phyloP scores from a whole-genome alignment of 331 rosid species.

The Malus hybrid region DNA sequence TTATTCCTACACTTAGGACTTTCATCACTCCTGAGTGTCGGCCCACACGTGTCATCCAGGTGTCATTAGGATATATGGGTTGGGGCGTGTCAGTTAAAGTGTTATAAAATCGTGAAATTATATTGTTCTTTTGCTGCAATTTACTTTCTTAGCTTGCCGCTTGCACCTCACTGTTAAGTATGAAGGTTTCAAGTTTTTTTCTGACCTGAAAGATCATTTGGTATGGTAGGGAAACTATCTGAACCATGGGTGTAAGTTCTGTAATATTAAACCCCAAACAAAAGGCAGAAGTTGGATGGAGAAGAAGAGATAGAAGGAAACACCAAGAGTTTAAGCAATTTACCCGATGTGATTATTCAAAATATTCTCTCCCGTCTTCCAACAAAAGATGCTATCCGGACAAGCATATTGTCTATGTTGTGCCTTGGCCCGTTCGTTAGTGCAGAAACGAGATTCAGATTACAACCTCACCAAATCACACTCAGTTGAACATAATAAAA shows the following conservation, averaged over 20 bases:
- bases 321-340: not conserved
- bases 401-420: not conserved
- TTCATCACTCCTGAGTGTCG: too few species aligned
- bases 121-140: not conserved
- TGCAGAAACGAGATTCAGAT: too few species aligned
- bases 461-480: too few species aligned
- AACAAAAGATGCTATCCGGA: not conserved
- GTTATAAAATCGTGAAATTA: not conserved
- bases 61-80: too few species aligned
- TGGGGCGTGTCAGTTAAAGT: not conserved
- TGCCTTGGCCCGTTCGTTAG: too few species aligned
- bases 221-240: not conserved
- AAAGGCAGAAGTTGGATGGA: not conserved
- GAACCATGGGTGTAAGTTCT: not conserved
- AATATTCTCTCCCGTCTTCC: not conserved
- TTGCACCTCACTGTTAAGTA: not conserved
- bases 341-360: not conserved
- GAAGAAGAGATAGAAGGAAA: not conserved
- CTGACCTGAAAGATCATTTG: not conserved
- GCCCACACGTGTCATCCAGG: too few species aligned
- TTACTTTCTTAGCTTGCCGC: not conserved
- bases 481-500: too few species aligned
- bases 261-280: not conserved
- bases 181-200: not conserved
- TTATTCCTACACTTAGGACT: too few species aligned